Conservation (phyloP, 2,329 filamentous ascomycete genomes). For the Diaporthe aspalathi region DNA sequence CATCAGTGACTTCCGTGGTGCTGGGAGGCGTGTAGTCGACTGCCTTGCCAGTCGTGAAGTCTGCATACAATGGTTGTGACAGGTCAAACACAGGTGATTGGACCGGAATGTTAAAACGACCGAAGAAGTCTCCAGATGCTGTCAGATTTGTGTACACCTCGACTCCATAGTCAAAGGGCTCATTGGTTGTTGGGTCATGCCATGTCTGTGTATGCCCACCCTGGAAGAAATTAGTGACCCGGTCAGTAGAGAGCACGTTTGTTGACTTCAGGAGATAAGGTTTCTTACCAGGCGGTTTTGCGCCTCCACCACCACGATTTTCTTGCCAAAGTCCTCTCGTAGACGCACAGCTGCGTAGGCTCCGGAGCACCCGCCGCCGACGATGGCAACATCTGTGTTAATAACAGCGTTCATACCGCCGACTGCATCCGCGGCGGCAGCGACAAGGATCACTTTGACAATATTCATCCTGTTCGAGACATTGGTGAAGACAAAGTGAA, state of each 20-base stretch:
- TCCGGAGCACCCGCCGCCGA: conserved; percentile 5
- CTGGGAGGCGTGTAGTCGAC: conserved; percentile 3
- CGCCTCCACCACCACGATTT: conserved; percentile 1
- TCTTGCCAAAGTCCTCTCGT: conserved; percentile 16
- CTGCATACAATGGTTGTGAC: background rate
- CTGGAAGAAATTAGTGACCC: background rate
- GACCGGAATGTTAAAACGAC: background rate
- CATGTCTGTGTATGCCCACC: conserved; percentile 2
- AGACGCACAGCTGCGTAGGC: background rate
- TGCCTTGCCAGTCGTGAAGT: background rate
- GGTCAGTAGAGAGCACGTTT: background rate
- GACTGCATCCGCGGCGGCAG: too few relatives aligned
- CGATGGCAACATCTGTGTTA: background rate
- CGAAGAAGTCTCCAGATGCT: conserved; percentile 1
- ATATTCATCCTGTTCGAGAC: background rate
- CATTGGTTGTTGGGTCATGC: background rate
- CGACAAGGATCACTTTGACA: too few relatives aligned
- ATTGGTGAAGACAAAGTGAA: too few relatives aligned
- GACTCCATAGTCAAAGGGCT: conserved; percentile 10
- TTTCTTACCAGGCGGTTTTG: background rate
- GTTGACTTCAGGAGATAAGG: too few relatives aligned
- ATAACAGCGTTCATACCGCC: background rate
- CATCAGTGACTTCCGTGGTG: background rate
- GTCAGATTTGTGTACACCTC: conserved; percentile 1
- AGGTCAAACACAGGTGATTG: background rate